These are phyloP conservation scores for Coniochaeta pulveracea DNA, from an alignment of 2,329 filamentous ascomycete genomes.

Conservation along the genomic window DNA sequence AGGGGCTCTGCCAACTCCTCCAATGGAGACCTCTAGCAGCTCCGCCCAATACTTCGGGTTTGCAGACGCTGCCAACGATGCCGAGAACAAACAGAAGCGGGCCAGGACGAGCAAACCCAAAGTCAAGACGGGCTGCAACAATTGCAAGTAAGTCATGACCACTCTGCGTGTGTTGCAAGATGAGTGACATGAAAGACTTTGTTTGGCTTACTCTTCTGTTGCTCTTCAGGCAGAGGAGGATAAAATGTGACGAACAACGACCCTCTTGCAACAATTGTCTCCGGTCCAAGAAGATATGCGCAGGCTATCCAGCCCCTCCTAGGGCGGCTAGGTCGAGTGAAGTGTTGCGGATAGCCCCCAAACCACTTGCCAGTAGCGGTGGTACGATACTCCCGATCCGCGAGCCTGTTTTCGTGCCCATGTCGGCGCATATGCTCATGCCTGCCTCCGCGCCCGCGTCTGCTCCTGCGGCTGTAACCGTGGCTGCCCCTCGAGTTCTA, in stretches of 20 bases:
- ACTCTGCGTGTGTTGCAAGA: conserved; percentile 2
- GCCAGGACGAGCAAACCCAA: conserved; percentile 45
- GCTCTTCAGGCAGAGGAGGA: conserved; percentile 39
- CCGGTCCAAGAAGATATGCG: conserved; percentile 44
- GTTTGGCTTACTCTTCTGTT: too few species aligned
- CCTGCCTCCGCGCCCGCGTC: conserved; percentile 7
- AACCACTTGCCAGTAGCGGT: conserved; percentile 20
- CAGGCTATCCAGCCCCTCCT: conserved; percentile 49
- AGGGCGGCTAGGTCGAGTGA: conserved; percentile 33
- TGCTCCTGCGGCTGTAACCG: conserved; percentile 1
- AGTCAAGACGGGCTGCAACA: conserved; percentile 55
- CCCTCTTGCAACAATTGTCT: conserved; percentile 50
- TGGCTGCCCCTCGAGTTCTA: too few species aligned
- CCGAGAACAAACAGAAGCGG: conserved; percentile 25
- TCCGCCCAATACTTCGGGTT: too few species aligned
- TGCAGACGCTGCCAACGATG: conserved; percentile 11
- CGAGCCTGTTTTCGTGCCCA: conserved; percentile 11
- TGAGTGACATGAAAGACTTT: conserved; percentile 3
- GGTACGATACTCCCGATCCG: conserved; percentile 11
- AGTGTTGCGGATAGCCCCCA: conserved; percentile 38
- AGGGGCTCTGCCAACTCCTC: conserved; percentile 4
- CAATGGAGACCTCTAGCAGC: conserved; percentile 1
- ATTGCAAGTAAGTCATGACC: conserved; percentile 48
- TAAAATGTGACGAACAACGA: conserved; percentile 56
- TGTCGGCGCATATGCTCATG: too few species aligned